A percentile compares a stretch with the other conserved stretches of the same genome.
phyloP scores from a whole-genome alignment of 805 yeast genomes.

The Sugiyamaella boreocaroliniensis region DNA sequence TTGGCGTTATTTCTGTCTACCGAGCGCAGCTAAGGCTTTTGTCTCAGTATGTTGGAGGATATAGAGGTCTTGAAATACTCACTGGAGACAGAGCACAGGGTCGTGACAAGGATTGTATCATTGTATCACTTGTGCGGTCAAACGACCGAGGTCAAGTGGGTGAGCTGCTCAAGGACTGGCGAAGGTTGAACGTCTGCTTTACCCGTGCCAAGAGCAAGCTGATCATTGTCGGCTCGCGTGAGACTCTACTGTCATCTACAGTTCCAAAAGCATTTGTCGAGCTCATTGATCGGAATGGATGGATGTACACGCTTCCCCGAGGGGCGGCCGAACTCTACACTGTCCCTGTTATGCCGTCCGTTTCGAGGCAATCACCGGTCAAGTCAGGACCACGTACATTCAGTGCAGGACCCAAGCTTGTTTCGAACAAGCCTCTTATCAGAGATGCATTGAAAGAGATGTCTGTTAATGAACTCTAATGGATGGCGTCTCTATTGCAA shows the following conservation, averaged over 20 bases:
- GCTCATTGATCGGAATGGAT: slow-evolving; percentile 47
- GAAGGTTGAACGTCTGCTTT: slow-evolving; percentile 89
- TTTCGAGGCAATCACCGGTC: neutral
- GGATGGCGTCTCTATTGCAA: neutral
- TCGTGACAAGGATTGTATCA: slow-evolving; percentile 84
- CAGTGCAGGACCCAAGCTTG: neutral
- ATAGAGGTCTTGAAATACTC: slow-evolving; percentile 51
- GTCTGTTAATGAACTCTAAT: neutral
- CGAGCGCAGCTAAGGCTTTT: slow-evolving; percentile 67
- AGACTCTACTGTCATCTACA: slow-evolving; percentile 47
- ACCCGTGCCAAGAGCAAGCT: slow-evolving; percentile 84
- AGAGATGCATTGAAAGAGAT: neutral
- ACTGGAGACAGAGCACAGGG: slow-evolving; percentile 98
- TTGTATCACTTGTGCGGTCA: slow-evolving; percentile 83
- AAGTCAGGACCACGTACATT: neutral
- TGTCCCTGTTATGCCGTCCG: slow-evolving; percentile 2
- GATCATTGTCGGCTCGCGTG: slow-evolving; percentile 71
- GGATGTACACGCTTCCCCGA: slow-evolving; percentile 56
- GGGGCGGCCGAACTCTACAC: slow-evolving; percentile 14
- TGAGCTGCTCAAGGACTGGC: slow-evolving; percentile 75
- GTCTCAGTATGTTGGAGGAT: slow-evolving; percentile 29
- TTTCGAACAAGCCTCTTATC: neutral
- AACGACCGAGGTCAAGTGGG: slow-evolving; percentile 64
- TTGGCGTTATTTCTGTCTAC: slow-evolving; percentile 88
- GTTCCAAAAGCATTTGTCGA: slow-evolving; percentile 55